A percentile compares a stretch with the other conserved stretches of the same genome.
phyloP scores from a whole-genome alignment of 192 early-diverging fungal genomes.

The Backusella tuberculispora region DNA sequence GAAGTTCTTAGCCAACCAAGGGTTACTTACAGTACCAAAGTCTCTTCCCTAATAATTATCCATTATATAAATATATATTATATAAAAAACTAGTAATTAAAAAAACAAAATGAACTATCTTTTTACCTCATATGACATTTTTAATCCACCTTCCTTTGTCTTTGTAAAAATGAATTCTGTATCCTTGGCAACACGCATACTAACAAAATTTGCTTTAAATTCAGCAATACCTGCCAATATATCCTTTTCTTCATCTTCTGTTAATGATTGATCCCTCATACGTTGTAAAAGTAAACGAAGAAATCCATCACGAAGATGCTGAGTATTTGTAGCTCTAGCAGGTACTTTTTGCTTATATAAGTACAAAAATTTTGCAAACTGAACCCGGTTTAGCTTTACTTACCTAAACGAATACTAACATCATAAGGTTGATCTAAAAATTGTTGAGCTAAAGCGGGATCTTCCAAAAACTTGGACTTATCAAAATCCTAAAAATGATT shows the following conservation, averaged over 20 bases:
- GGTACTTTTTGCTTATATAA: slow-evolving; percentile 35
- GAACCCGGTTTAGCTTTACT: slow-evolving; percentile 22
- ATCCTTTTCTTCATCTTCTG: slow-evolving; percentile 48
- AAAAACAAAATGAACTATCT: not conserved
- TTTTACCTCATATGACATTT: slow-evolving; percentile 41
- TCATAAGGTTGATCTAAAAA: slow-evolving; percentile 48
- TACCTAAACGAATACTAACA: slow-evolving; percentile 49
- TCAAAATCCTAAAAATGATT: slow-evolving; percentile 30
- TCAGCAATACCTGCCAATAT: slow-evolving; percentile 53
- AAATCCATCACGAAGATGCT: slow-evolving; percentile 64
- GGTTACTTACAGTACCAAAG: slow-evolving; percentile 46
- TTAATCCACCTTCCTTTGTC: slow-evolving; percentile 43
- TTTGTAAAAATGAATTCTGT: slow-evolving; percentile 55
- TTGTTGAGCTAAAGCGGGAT: slow-evolving; percentile 34
- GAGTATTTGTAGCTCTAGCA: slow-evolving; percentile 50
- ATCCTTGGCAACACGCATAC: slow-evolving; percentile 48
- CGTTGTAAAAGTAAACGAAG: slow-evolving; percentile 48
- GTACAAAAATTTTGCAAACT: not conserved
- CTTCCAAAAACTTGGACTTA: slow-evolving; percentile 38
- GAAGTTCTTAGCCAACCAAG: slow-evolving; percentile 55
- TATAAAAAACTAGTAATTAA: not conserved
- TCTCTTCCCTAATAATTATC: slow-evolving; percentile 42
- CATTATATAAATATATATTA: not conserved
- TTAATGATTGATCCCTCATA: slow-evolving; percentile 42
- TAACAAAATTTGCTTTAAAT: slow-evolving; percentile 56